Percentiles rank a stretch among this genome's conserved stretches.
These are phyloP conservation scores for Penicillium goetzii DNA, from an alignment of 495 filamentous ascomycete genomes.

Conservation along the genomic window DNA sequence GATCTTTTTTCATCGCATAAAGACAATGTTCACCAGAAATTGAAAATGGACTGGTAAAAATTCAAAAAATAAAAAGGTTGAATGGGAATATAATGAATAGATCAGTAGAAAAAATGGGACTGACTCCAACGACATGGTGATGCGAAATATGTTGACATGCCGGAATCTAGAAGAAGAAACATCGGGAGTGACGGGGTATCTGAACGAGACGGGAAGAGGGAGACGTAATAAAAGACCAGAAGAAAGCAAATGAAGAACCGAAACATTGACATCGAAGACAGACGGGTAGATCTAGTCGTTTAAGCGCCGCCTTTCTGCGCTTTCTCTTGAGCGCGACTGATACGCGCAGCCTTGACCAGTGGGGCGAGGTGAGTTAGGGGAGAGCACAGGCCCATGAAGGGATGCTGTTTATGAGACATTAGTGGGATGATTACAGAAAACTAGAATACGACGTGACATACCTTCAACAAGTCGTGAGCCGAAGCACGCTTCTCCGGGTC, in stretches of 20 bases:
- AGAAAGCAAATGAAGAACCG: conserved; percentile 14
- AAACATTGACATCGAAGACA: conserved; percentile 13
- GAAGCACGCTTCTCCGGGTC: conserved; percentile 95
- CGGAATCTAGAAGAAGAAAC: conserved; percentile 42
- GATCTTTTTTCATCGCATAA: conserved; percentile 33
- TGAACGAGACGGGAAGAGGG: conserved; percentile 43
- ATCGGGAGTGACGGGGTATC: conserved; percentile 48
- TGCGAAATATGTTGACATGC: conserved; percentile 31
- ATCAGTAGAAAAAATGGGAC: conserved; percentile 25
- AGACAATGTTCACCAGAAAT: conserved; percentile 24
- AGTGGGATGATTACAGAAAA: conserved; percentile 24
- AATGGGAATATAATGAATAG: conserved; percentile 17
- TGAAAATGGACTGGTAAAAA: not conserved
- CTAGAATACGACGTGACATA: conserved; percentile 47
- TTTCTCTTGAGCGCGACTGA: conserved; percentile 83
- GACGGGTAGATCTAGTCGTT: conserved; percentile 17
- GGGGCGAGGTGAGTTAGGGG: conserved; percentile 76
- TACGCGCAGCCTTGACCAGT: conserved; percentile 82
- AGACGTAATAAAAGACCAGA: conserved; percentile 23
- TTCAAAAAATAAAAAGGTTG: conserved; percentile 15
- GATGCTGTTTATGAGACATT: conserved; percentile 67
- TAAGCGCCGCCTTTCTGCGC: conserved; percentile 60
- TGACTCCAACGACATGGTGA: conserved; percentile 23
- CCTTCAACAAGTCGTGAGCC: conserved; percentile 87
- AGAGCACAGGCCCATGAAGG: conserved; percentile 80